These are phyloP conservation scores for Zymoseptoria pseudotritici DNA, from an alignment of 2,329 filamentous ascomycete genomes.

Conservation along the genomic window DNA sequence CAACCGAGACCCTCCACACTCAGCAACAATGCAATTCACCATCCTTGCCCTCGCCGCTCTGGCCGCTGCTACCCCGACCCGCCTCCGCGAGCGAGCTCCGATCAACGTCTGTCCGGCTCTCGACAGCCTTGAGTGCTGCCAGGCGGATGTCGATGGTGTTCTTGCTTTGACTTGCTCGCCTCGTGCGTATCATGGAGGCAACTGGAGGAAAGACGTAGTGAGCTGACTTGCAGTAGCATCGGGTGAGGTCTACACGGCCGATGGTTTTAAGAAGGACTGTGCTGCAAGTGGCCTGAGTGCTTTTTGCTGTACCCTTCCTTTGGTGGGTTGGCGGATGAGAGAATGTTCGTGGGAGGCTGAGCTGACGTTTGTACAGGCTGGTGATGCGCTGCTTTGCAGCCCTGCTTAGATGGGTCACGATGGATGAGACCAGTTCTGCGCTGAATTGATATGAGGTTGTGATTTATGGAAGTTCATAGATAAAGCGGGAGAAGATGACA, in stretches of 20 bases:
- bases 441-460: no score
- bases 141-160: conserved; percentile 11
- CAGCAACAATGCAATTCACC: conserved; percentile 15
- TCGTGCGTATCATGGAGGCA: conserved; percentile 3
- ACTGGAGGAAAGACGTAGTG: neutral
- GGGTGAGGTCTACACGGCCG: conserved; percentile 1
- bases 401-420: conserved; percentile 2
- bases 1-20: neutral
- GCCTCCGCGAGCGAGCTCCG: conserved; percentile 2
- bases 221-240: conserved; percentile 6
- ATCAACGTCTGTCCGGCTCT: conserved; percentile 10
- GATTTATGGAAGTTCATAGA: no score
- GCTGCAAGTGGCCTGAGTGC: conserved; percentile 9
- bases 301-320: conserved; percentile 13
- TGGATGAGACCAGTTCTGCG: no score
- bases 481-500: no score
- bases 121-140: conserved; percentile 15
- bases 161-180: conserved; percentile 8
- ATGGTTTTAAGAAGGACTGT: conserved; percentile 7
- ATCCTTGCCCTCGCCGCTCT: conserved; percentile 10
- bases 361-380: conserved; percentile 3
- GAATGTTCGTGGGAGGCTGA: neutral
- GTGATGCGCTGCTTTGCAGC: conserved; percentile 12
- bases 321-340: conserved; percentile 5
- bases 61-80: conserved; percentile 9